These are phyloP conservation scores for Suhomyces kilbournensis DNA, from an alignment of 805 yeast genomes.

Conservation along the genomic window DNA sequence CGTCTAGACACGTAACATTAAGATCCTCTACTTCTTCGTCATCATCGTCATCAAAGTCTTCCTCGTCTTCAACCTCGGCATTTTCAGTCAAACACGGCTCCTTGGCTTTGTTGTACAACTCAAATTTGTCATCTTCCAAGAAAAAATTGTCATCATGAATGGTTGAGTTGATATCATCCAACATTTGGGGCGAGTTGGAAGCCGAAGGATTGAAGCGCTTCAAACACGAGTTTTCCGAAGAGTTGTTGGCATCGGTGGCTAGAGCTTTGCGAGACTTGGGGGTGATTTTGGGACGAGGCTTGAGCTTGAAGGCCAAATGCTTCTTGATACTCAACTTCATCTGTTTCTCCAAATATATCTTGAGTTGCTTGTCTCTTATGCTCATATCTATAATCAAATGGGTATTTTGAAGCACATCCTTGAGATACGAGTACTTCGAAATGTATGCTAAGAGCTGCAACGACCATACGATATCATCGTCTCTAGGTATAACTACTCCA, in stretches of 20 bases:
- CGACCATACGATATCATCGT: constrained; percentile 93
- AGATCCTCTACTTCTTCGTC: constrained; percentile 25
- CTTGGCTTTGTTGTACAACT: constrained; percentile 22
- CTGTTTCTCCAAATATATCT: constrained; percentile 34
- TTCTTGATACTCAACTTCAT: constrained; percentile 31
- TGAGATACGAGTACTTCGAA: constrained; percentile 82
- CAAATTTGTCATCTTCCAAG: constrained; percentile 34
- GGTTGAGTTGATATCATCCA: constrained; percentile 25
- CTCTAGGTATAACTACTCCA: constrained; percentile 83
- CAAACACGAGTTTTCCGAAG: constrained; percentile 6
- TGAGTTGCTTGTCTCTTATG: constrained; percentile 40
- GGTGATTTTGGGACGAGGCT: constrained; percentile 33
- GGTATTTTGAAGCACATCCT: constrained; percentile 69
- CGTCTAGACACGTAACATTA: not conserved
- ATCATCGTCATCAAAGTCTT: constrained; percentile 26
- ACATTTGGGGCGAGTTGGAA: constrained; percentile 40
- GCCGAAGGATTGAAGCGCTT: constrained; percentile 33
- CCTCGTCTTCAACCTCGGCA: constrained; percentile 16
- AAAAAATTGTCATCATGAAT: constrained; percentile 30
- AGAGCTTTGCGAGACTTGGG: constrained; percentile 31
- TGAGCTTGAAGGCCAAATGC: constrained; percentile 24
- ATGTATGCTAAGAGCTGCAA: constrained; percentile 88
- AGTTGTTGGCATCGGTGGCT: not conserved
- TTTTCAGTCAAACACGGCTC: constrained; percentile 20
- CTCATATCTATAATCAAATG: constrained; percentile 69